Base-by-base conservation (phyloP, 2,329 filamentous ascomycete species). In the Colletotrichum chrysophilum region DNA sequence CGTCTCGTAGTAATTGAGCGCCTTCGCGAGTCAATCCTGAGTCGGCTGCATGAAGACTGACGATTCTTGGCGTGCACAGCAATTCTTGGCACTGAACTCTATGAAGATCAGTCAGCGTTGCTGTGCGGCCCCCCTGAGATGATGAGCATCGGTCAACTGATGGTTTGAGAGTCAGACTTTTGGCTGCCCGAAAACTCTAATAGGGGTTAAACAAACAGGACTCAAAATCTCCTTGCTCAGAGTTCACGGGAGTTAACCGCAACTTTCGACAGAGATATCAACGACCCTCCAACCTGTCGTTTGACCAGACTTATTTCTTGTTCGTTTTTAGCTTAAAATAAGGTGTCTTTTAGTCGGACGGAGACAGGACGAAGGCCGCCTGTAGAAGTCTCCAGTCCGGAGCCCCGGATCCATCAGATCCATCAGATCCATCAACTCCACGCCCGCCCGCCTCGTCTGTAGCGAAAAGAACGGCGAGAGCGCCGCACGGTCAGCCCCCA, bases 61-160 rank as follows among this genome's bases (percentile, higher is more conserved):
- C 30, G 14, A 12, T 26, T 65, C 71, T 74, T 74, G 71, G 71
- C 71, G 60, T 65, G 48, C 66, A 70, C 58, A 21, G 66, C 60
- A 28, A 30, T 43, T 48, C 71, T 74, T 74, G 71, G 71, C 68
- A 64, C 24, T 70, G 66, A 74, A 74, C 60, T 71, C 48, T 66
- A 61, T 61, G 38, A 62, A 10, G 36, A 68, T 72, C 70, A 55
- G 64, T 73, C 64, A 68, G 64, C 61, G 21, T 52, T 52, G 28
- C 18, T 7, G n/a, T 28, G 10, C 24, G 9, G 6, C 16, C 55
- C 64, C 70, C 43, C n/a, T 52, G n/a, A 52, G 43, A 21, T 70
- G 65, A 73, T 64, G 70, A 26, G 64, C 62, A 56, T 26, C 71
- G 66, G 24, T 10, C 56, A 56, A 34, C 18, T 64, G 26, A n/a